Evolutionary conservation across 345 rosid genomes (phyloP), one percentile per base, ranked within the genome.

Genomic region (Cardamine resedifolia): DNA sequence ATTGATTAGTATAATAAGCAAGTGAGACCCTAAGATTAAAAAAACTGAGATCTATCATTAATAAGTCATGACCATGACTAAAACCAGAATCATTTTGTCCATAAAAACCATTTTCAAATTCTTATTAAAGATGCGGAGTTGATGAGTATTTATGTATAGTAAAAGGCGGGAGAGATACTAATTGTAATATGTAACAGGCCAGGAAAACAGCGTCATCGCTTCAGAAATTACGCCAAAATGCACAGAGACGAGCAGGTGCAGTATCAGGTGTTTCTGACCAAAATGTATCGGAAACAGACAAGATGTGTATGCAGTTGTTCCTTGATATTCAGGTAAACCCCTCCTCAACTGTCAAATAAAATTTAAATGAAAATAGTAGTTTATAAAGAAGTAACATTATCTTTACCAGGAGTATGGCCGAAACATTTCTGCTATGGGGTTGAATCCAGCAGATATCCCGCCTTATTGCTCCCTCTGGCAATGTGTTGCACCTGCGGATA

Each of bases 281-380:
- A 27, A 87, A 89, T 75, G 85, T 88, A 36, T 87, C 97, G 0
- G 92, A 86, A 70, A 85, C 94, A 7, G 98, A 92, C 82, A 96
- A 96, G 82, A 84, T 91, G 70, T 88, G 98, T 63, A 85, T 86
- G 97, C 99, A 96, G 66, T 74, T 92, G 70, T 96, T 96, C 83
- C 91, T 96, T 48, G 99, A 96, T 80, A 84, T 89, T 77, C 98
- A 96, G 99, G 99, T 88, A 73, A 56, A 52, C 68, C 68, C 30
- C 7, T 33, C 59, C 24, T 31, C 38, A 23, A 16, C 4, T n/a
- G 49, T 44, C 16, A 2, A 6, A 20, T 12, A 3, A 49, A 24
- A 16, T 5, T 27, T 7, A 3, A 27, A 4, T 52, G 26, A 10
- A 30, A 62, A 43, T 19, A 14, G 7, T 52, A 62, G 38, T 44